Base-by-base conservation (phyloP, 139 green algal species). In the Diplosphaera chodatii region DNA sequence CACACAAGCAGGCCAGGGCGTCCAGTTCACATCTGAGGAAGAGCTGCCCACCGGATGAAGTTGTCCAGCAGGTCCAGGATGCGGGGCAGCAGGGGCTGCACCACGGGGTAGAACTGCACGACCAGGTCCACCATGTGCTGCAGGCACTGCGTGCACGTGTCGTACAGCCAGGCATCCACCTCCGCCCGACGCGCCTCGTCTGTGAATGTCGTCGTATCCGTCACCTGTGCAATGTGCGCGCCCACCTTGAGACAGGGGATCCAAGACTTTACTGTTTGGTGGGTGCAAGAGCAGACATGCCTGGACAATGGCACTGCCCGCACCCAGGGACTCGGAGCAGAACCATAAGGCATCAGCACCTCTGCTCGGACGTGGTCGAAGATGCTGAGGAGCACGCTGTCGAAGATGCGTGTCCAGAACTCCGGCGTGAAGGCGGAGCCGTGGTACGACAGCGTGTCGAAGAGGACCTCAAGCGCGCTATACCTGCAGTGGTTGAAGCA, bases 341-440 rank as follows among this genome's bases (percentile, higher is more conserved):
- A 21, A 13, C 37, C 13, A 13, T 48, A 48, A 13, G 37, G 31
- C 74, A n/a, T n/a, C n/a, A n/a, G 31, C 63, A 87, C 87, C 80
- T 95, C 91, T 3, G 90, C 89, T 15, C 92, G 82, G 28, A 97
- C 95, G 74, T 96, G 87, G 87, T 99, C 95, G 72, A 99, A 99
- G 72, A 99, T 97, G 59, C 95, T 94, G 68, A 99, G 91, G 66
- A 99, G 84, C 75, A 98, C 92, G 29, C 78, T 88, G 67, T 97
- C 91, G 79, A 97, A 97, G 33, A 99, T 86, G 74, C 94, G 85
- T 64, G 83, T 77, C 95, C 95, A 99, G 75, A 99, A 97, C 20
- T 83, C 80, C 40, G 84, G 71, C 1, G 93, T 89, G 85, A 98
- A 99, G 34, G 87, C 85, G 55, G 81, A 81, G n/a, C 95, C 95